Percentiles rank a stretch among this genome's conserved stretches.
phyloP scores from a whole-genome alignment of 2,329 filamentous ascomycete genomes.

The Alternaria atra region DNA sequence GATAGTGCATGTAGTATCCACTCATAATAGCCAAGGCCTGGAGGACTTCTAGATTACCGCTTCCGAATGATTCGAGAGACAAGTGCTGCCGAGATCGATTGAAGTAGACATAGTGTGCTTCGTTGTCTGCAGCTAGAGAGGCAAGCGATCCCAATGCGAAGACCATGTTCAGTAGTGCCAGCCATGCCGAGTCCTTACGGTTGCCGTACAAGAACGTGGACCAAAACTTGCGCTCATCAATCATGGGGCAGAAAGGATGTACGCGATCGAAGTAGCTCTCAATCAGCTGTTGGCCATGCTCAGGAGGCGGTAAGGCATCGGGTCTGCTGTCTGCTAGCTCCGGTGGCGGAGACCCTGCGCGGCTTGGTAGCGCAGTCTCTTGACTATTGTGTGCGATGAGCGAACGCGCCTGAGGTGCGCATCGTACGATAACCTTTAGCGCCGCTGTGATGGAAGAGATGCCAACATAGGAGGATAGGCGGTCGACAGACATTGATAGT shows the following conservation, averaged over 20 bases:
- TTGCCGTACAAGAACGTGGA: conserved; percentile 70
- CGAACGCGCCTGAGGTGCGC: conserved; percentile 61
- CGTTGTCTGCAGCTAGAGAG: conserved; percentile 69
- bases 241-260: conserved; percentile 76
- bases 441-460: conserved; percentile 80
- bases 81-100: conserved; percentile 72
- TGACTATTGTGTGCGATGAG: conserved; percentile 57
- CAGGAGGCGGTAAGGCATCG: conserved; percentile 63
- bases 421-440: conserved; percentile 72
- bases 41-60: conserved; percentile 75
- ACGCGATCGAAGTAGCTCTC: conserved; percentile 80
- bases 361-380: conserved; percentile 49
- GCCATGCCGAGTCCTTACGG: conserved; percentile 73
- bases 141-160: conserved; percentile 78
- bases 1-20: conserved; percentile 80
- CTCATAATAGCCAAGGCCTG: conserved; percentile 76
- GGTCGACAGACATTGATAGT: conserved; percentile 68
- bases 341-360: conserved; percentile 48
- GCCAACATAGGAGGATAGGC: conserved; percentile 72
- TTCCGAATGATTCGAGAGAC: conserved; percentile 72
- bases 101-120: conserved; percentile 75
- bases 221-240: conserved; percentile 76
- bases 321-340: conserved; percentile 44
- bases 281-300: conserved; percentile 73
- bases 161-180: conserved; percentile 77